Base-by-base conservation (phyloP, 2,329 filamentous ascomycete species). In the Ophiostoma populinum region DNA sequence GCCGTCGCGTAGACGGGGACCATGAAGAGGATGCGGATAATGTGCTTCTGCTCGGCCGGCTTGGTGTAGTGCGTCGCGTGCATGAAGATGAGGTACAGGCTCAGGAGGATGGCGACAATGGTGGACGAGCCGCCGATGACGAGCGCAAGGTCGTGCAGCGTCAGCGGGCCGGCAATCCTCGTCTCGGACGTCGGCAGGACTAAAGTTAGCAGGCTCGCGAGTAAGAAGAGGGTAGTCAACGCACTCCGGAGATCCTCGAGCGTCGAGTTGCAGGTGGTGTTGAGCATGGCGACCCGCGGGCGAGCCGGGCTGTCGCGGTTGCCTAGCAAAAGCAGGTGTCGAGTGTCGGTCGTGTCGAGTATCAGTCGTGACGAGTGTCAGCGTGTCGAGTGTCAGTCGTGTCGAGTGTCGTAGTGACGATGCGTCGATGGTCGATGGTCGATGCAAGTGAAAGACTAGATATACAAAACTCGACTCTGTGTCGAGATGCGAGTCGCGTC, bases 1-100 rank as follows among this genome's bases (percentile, higher is more conserved):
- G 83, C 75, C 25, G 74, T 61, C 34, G 77, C 65, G 54, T 92
- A 92, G 41, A 92, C 63, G 25, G 83, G 83, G 33, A 92, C 70
- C 80, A 92, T 87, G 52, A 86, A 75, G 18, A 92, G 66, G 45
- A 92, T 87, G 32, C 83, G 80, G 47, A 92, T 86, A 48, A 90
- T 85, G 51, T 74, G 67, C 51, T 61, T 63, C 48, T 75, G 70
- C 51, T 74, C 67, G 37, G 56, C 52, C 6, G 69, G 69, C 37
- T 69, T 68, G 18, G 69, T 73, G 48, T 75, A 75, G 52, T 74
- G 62, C 13, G 59, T 44, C 20, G 69, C 67, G 56, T 75, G 70
- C 56, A 64, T 63, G 51, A 55, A 67, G 40, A 73, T 65, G 24
- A 74, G 56, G 44, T 62, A 70, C 32, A 72, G 51, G 37, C 68